Evolutionary conservation across 2,329 filamentous ascomycete genomes (phyloP).

Genomic region (Pseudohalonectria lignicola): DNA sequence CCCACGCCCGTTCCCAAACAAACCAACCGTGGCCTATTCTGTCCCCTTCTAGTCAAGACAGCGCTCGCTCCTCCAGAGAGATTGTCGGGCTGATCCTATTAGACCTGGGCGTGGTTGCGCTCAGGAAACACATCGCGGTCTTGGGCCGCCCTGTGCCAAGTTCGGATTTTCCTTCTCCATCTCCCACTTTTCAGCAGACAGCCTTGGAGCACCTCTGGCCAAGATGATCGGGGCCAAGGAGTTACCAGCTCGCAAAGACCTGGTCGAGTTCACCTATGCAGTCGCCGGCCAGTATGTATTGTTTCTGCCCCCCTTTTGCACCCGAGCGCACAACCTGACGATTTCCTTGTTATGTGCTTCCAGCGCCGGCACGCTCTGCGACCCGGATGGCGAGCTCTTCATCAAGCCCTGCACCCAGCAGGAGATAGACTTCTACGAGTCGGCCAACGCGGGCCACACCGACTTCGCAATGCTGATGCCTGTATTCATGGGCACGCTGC

Average conservation of each 20-base stretch:
- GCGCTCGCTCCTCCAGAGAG: too few relatives aligned
- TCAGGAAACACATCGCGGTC: too few relatives aligned
- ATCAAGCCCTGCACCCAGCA: slow-evolving; percentile 85
- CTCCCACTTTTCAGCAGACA: background rate
- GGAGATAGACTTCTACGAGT: slow-evolving; percentile 87
- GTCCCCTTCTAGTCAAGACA: too few relatives aligned
- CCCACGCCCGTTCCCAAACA: too few relatives aligned
- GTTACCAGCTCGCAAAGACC: slow-evolving; percentile 46
- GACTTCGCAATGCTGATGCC: slow-evolving; percentile 76
- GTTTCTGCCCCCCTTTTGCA: too few relatives aligned
- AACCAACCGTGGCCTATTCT: too few relatives aligned
- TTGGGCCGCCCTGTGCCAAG: too few relatives aligned
- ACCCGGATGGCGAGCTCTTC: slow-evolving; percentile 72
- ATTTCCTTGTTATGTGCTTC: slow-evolving; percentile 4
- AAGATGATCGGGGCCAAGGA: slow-evolving; percentile 16
- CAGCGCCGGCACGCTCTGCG: slow-evolving; percentile 84
- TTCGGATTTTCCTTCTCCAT: too few relatives aligned
- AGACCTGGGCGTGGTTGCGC: too few relatives aligned
- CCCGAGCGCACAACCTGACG: too few relatives aligned
- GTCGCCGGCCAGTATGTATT: slow-evolving; percentile 83
- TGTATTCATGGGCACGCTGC: slow-evolving; percentile 69
- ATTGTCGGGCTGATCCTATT: too few relatives aligned
- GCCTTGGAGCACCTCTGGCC: too few relatives aligned
- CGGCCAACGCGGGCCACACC: slow-evolving; percentile 51
- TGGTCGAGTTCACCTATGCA: slow-evolving; percentile 61